Evolutionary conservation across 768 basidiomycete species (phyloP), one percentile per base, ranked within the genome.

Genomic region (Termitomyces sp.): DNA sequence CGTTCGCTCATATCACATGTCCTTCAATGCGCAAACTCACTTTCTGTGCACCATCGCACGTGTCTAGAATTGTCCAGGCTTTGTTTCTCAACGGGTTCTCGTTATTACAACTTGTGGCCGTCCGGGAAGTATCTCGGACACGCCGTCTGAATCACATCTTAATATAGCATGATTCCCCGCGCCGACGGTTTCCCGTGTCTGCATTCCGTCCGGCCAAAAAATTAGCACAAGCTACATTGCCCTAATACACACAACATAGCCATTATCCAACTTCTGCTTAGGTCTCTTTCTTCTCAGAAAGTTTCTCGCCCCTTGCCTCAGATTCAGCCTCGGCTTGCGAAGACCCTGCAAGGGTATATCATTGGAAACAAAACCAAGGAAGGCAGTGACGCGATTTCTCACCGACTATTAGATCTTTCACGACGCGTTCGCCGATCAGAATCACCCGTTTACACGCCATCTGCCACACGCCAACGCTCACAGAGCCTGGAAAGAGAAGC

Each of bases 391-490:
- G 20, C n/a, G 45, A 13, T 6, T 32, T 62, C 75, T 71, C 62
- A 82, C 81, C 72, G 9, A 74, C 64, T 50, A 89, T 64, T 46
- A 89, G 66, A 57, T 88, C 88, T 68, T 82, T 87, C 56, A 87
- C 85, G 6, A 88, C 77, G 24, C 83, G 79, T 70, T 93, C 92
- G 46, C 85, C 79, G n/a, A 87, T 78, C 58, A 81, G 79, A 58
- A 98, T 80, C n/a, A 93, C 88, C 52, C 93, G 80, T 62, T 83
- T 86, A 72, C 94, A 95, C 8, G 93, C 90, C 86, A 97, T 92
- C 67, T 94, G 90, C 96, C 96, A 99, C 42, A 93, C 83, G 1
- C 90, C 91, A 43, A 94, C 92, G 64, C 92, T 93, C 59, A 99
- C 88, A 12, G 93, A 90, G 12, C 96, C 95, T 94, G 61, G 18